These are phyloP conservation scores for Boletus vermiculosoides DNA, from an alignment of 768 basidiomycete genomes.

Conservation along the genomic window DNA sequence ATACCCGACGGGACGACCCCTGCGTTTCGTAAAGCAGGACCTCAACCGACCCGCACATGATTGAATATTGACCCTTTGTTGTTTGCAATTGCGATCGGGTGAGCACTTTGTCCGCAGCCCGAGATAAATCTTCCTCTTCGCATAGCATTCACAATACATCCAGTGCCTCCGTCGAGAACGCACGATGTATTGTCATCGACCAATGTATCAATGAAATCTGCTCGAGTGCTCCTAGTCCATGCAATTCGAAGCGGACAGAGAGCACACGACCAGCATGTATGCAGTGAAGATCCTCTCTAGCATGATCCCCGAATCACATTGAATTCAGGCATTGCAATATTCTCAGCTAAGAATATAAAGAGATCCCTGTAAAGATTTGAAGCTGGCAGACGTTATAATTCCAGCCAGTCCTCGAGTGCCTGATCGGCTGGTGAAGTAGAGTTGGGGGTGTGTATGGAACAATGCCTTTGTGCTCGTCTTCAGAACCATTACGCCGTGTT, in stretches of 20 bases:
- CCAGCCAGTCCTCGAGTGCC: background rate
- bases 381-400: background rate
- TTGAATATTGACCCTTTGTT: background rate
- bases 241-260: background rate
- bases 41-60: background rate
- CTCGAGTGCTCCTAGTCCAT: background rate
- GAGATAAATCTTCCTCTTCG: background rate
- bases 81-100: background rate
- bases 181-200: background rate
- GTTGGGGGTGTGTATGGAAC: background rate
- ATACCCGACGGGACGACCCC: background rate
- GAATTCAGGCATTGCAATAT: background rate
- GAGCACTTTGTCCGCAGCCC: background rate
- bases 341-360: background rate
- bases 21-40: background rate
- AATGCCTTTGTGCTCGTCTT: background rate
- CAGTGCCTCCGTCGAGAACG: background rate
- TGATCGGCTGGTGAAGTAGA: background rate
- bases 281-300: background rate
- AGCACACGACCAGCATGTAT: background rate
- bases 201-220: background rate
- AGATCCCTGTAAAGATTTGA: background rate
- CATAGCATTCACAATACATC: background rate
- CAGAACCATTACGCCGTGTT: background rate
- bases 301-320: background rate